These are phyloP conservation scores for Protomyces arabidopsidicola DNA, from an alignment of 1,139 yeast species.

Conservation along the genomic window DNA sequence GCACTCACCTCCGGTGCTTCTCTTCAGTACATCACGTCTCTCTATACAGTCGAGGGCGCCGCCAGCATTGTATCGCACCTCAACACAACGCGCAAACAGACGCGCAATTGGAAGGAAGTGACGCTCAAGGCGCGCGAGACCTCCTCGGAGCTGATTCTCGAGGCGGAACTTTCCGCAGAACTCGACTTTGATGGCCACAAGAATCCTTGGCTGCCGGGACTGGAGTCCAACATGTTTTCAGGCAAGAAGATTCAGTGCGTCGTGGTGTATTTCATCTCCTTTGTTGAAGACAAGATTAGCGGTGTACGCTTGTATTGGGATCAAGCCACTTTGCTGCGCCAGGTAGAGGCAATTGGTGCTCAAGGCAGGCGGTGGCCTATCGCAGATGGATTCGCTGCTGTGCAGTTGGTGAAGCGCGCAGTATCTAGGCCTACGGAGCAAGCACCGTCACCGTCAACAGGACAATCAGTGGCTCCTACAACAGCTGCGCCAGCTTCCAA, in stretches of 20 bases:
- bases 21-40: not conserved
- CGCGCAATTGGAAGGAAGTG: not conserved
- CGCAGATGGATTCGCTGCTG: slow-evolving; percentile 35
- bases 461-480: slow-evolving; percentile 2
- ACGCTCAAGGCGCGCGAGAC: not conserved
- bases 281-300: slow-evolving; percentile 33
- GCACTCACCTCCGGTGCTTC: not conserved
- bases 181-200: slow-evolving; percentile 35
- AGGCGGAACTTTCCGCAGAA: not conserved
- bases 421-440: not conserved
- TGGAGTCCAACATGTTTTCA: slow-evolving; percentile 36
- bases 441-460: slow-evolving; percentile 5
- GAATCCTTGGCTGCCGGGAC: slow-evolving; percentile 37
- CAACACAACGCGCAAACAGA: not conserved
- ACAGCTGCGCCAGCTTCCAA: slow-evolving; percentile 9
- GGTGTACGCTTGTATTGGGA: slow-evolving; percentile 37
- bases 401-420: slow-evolving; percentile 9
- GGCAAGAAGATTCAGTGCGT: slow-evolving; percentile 36
- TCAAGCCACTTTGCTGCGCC: slow-evolving; percentile 38
- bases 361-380: slow-evolving; percentile 39
- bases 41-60: not conserved
- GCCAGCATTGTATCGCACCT: not conserved
- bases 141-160: not conserved
- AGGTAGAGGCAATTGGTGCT: slow-evolving; percentile 37
- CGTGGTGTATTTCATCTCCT: slow-evolving; percentile 35